Percentiles rank a stretch among this genome's conserved stretches.
Conservation (phyloP, 2,329 filamentous ascomycete genomes). For the Cercospora sp. region DNA sequence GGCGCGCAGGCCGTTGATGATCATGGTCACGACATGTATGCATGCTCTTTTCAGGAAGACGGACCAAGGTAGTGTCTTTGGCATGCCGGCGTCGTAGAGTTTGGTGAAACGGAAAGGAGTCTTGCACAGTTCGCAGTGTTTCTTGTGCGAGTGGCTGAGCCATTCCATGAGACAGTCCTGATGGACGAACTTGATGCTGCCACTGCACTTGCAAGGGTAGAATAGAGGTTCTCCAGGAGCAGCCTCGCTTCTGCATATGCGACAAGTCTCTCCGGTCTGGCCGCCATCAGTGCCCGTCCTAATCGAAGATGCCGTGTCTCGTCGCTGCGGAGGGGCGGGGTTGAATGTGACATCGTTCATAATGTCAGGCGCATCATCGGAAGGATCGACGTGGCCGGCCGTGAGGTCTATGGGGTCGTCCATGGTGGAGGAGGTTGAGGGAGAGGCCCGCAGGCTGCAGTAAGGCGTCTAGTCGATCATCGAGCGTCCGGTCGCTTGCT, state of each 20-base stretch:
- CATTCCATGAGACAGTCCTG: conserved; percentile 98
- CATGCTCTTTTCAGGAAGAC: conserved; percentile 79
- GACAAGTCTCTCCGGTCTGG: conserved; percentile 78
- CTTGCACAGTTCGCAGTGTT: conserved; percentile 99
- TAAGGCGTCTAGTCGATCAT: conserved; percentile 6
- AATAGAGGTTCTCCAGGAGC: conserved; percentile 83
- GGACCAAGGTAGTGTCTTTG: conserved; percentile 72
- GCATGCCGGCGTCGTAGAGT: conserved; percentile 94
- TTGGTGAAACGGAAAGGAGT: conserved; percentile 98
- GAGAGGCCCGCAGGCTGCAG: conserved; percentile 1
- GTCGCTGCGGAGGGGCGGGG: conserved; percentile 37
- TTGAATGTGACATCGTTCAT: conserved; percentile 56
- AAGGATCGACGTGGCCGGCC: background rate
- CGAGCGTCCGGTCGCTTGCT: background rate
- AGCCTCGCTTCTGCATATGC: conserved; percentile 91
- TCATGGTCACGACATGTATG: conserved; percentile 61
- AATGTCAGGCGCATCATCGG: conserved; percentile 42
- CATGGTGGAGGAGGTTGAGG: conserved; percentile 16
- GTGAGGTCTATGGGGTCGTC: conserved; percentile 17
- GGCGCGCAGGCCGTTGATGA: conserved; percentile 54
- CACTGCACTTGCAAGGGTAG: conserved; percentile 97
- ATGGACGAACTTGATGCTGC: conserved; percentile 97
- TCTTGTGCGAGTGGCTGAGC: conserved; percentile 98
- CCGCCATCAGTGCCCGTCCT: conserved; percentile 24
- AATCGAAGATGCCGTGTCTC: conserved; percentile 30